Base-by-base conservation (phyloP, 176 grass and related monocot genomes). In the Pontederia crassipes region DNA sequence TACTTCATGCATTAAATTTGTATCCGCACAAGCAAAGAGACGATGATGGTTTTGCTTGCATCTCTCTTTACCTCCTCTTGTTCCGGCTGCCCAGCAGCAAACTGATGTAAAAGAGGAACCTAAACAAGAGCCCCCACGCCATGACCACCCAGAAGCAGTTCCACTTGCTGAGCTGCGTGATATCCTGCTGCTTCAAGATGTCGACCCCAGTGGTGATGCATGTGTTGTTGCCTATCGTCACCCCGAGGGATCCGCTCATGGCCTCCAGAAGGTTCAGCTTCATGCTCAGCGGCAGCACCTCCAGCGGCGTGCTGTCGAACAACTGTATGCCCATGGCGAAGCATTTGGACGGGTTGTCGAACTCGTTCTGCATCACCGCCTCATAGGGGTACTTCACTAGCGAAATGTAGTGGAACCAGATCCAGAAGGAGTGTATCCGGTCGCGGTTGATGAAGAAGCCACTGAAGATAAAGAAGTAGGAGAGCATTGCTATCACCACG, bases 361-460 rank as follows among this genome's bases (percentile, higher is more conserved):
- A 97, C 67, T 97, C 92, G 73, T 91, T 97, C 72, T 88, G 83
- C 1, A 97, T 72, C 63, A 88, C 81, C 0, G 79, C 92, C 76
- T 97, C 76, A 55, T 97, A 97, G 2, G 87, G 83, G 52, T 97
- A 97, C 55, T 97, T 97, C 2, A 97, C 72, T 0, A 97, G 67
- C 0, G 92, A 97, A 0, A 88, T 57, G 77, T 97, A 97, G 58
- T 97, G 92, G 60, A 97, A 90, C 92, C 92, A 97, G 1, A 97
- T 88, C 92, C 92, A 97, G 64, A 88, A 85, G 26, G 2, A 12
- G 6, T 48, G 64, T 11, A 67, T 67, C 11, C 20, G 20, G 14
- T 29, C 15, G 8, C 64, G 26, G 26, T 54, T 35, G 49, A 67
- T 54, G 28, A 67, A 67, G 64, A 67, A 67, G 14, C 64, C 64